Evolutionary conservation across 2,329 filamentous ascomycete genomes (phyloP), one percentile per base, ranked within the genome.

Genomic region (Cladorrhinum sp.): DNA sequence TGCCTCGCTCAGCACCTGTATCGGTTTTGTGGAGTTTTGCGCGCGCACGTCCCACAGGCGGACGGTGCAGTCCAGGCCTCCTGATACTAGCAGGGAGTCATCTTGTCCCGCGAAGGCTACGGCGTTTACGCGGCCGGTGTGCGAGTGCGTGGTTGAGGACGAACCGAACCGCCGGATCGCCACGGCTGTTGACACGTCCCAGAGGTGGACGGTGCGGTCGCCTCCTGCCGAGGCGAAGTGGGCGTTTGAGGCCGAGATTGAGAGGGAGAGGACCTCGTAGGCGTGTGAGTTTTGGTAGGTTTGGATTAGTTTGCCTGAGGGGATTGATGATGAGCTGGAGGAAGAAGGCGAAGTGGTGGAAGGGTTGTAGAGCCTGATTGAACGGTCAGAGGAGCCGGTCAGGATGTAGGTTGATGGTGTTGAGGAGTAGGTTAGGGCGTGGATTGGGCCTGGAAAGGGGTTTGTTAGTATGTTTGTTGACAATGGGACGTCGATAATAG

Each of bases 141-240:
- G 91, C 0, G 88, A 89, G 36, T 72, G 48, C 3, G 64, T 72
- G 60, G 81, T 82, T 22, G 83, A 83, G n/a, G 81, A 79, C 74
- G 83, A 82, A 18, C 81, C 81, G 74, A 93, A 95, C 25, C 95
- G 83, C 22, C 91, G 84, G 24, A 90, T 78, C 3, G 93, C 96
- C 67, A 85, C 81, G 18, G 90, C 92, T 2, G 87, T 89, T 51
- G 88, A 81, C 0, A 98, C 95, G 75, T 99, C 95, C 95, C 95
- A 98, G 4, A 97, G 81, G 72, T 97, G 97, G 0, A 96, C 92
- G 63, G 85, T 82, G 68, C 93, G 90, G 77, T 99, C 95, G 61
- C 95, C 95, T 66, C 95, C 95, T 1, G 86, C 85, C n/a, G 88
- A 93, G 9, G 87, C 88, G 74, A 99, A 97, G 49, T 86, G 86